These are phyloP conservation scores for Penicillium taxi DNA, from an alignment of 495 filamentous ascomycete species.

Conservation along the genomic window DNA sequence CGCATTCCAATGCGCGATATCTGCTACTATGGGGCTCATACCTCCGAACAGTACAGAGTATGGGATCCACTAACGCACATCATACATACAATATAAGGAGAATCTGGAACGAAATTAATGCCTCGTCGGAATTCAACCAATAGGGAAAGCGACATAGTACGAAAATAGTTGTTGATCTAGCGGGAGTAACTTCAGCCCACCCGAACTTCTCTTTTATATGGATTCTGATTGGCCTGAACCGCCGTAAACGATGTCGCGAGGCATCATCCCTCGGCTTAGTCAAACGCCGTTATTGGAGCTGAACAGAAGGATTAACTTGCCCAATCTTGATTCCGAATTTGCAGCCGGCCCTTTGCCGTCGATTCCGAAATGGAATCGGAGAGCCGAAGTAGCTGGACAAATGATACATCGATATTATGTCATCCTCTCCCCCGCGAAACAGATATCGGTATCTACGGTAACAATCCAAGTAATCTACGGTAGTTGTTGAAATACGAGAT, in stretches of 20 bases:
- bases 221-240: conserved; percentile 26
- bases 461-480: too few species aligned
- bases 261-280: conserved; percentile 27
- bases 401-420: conserved; percentile 8
- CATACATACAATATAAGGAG: too few species aligned
- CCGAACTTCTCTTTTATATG: conserved; percentile 9
- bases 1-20: too few species aligned
- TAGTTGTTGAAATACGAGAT: conserved; percentile 19
- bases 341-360: too few species aligned
- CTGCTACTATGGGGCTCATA: too few species aligned
- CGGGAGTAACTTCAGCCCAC: conserved; percentile 38
- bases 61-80: too few species aligned
- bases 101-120: too few species aligned
- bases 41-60: too few species aligned
- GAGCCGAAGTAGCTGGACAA: neutral
- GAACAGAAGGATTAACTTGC: conserved; percentile 5
- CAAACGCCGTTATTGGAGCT: conserved; percentile 29
- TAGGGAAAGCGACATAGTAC: too few species aligned
- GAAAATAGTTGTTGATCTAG: conserved; percentile 13
- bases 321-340: neutral
- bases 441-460: too few species aligned
- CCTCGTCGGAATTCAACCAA: too few species aligned
- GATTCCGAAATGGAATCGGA: conserved; percentile 14
- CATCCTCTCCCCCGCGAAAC: conserved; percentile 14
- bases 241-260: conserved; percentile 18